Base-by-base conservation (phyloP, 2,329 filamentous ascomycete species). In the Amesomyces nigricolor region DNA sequence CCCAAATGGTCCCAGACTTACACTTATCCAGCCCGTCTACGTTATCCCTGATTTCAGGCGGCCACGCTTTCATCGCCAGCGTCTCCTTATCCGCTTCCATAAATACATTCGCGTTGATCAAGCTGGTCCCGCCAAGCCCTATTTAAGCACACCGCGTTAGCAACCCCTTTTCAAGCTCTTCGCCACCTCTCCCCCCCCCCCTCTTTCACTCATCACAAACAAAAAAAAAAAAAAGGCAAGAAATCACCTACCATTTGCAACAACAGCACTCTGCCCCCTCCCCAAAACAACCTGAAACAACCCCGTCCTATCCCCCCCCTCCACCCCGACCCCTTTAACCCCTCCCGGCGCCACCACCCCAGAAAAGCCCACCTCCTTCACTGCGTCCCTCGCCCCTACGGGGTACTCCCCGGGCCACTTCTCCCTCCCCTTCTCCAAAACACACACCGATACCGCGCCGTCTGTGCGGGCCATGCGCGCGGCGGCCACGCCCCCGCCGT, bases 31-130 rank as follows among this genome's bases (percentile, higher is more conserved):
- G 62, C 7, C 66, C 67, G 0, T 68, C 64, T 1, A 69, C 69
- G 19, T 74, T 62, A 1, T 77, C 60, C 37, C 78, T 68, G 14
- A 86, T 76, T 64, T 86, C 78, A 9, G 73, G 63, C 0, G 85
- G 84, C 84, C 84, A 88, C 8, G 73, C 69, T 2, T 75, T 71
- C 68, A 81, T 73, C 1, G 68, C 65, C 54, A 87, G 67, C 0
- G 80, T 80, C 4, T 73, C 72, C 13, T 77, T 66, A 53, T 86
- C 81, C 2, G 82, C 78, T 60, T 80, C 75, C 14, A 87, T 70
- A 61, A 85, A 88, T 2, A 87, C 79, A 63, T 87, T 87, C 9
- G 83, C 82, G 59, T 87, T 87, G 40, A 87, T 76, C 29, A 87
- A 66, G 65, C 81, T 85, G 2, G 82, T 85, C 9, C 83, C 84